These are phyloP conservation scores for Boletus rubescentipes DNA, from an alignment of 768 basidiomycete genomes.

Conservation along the genomic window DNA sequence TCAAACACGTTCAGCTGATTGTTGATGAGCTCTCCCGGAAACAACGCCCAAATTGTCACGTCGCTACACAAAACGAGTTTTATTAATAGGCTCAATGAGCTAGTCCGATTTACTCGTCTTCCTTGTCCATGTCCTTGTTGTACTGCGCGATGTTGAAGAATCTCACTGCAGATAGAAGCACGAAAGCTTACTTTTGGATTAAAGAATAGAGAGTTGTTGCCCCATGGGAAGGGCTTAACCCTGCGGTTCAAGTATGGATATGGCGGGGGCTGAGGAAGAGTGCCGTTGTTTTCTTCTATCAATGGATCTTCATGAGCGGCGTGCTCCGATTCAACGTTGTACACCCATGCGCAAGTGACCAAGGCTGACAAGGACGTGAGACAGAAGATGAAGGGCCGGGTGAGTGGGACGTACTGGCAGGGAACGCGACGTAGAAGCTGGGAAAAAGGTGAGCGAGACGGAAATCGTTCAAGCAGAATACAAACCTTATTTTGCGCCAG, in stretches of 20 bases:
- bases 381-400: slow-evolving; percentile 1
- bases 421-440: slow-evolving; percentile 75
- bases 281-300: slow-evolving; percentile 69
- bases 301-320: slow-evolving; percentile 68
- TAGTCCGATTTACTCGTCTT: slow-evolving; percentile 17
- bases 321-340: slow-evolving; percentile 60
- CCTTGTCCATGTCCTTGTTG: slow-evolving; percentile 61
- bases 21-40: neutral
- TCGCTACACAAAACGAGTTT: neutral
- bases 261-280: slow-evolving; percentile 65
- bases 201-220: slow-evolving; percentile 79
- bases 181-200: slow-evolving; percentile 60
- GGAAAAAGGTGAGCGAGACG: slow-evolving; percentile 4
- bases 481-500: slow-evolving; percentile 86
- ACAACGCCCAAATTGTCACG: neutral
- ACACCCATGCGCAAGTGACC: slow-evolving; percentile 43
- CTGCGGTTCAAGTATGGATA: slow-evolving; percentile 79
- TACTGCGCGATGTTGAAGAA: slow-evolving; percentile 36
- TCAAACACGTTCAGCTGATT: neutral
- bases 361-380: slow-evolving; percentile 19
- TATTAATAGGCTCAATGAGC: no score
- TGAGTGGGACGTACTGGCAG: slow-evolving; percentile 57
- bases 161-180: neutral
- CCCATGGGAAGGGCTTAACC: slow-evolving; percentile 84
- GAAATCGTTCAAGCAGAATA: neutral